phyloP scores from a whole-genome alignment of 2,329 filamentous ascomycete species.

The Scleromitrula shiraiana region DNA sequence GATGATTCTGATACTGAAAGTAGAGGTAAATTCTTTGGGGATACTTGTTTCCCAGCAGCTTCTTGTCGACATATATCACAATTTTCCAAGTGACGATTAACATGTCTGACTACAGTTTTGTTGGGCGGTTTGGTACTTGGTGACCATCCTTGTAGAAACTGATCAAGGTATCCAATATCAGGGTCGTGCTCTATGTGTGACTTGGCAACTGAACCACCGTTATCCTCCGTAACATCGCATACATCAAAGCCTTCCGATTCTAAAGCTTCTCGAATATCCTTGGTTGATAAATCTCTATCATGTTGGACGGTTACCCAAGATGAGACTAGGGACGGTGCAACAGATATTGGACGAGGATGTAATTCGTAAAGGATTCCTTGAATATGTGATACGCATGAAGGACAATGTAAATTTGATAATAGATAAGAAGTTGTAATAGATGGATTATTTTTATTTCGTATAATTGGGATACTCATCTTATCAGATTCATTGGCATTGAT shows the following conservation, averaged over 20 bases:
- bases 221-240: conserved; percentile 28
- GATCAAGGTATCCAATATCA: conserved; percentile 23
- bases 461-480: conserved; percentile 1
- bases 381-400: conserved; percentile 63
- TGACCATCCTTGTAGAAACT: conserved; percentile 20
- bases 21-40: background rate
- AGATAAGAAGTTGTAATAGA: conserved; percentile 39
- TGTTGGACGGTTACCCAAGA: conserved; percentile 59
- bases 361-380: conserved; percentile 45
- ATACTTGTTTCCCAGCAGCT: conserved; percentile 16
- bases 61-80: conserved; percentile 42
- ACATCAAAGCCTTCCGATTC: conserved; percentile 53
- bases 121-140: conserved; percentile 14
- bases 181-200: conserved; percentile 13
- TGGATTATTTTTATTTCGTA: background rate
- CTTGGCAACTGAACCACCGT: background rate
- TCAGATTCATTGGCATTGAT: background rate
- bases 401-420: conserved; percentile 69
- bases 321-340: conserved; percentile 64
- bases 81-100: conserved; percentile 36
- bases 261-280: conserved; percentile 40
- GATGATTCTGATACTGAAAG: background rate
- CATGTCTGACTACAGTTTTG: conserved; percentile 14
- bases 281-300: conserved; percentile 34
- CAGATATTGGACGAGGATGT: conserved; percentile 43